These are phyloP conservation scores for Botrytis hyacinthi DNA, from an alignment of 2,329 filamentous ascomycete species.

Conservation along the genomic window DNA sequence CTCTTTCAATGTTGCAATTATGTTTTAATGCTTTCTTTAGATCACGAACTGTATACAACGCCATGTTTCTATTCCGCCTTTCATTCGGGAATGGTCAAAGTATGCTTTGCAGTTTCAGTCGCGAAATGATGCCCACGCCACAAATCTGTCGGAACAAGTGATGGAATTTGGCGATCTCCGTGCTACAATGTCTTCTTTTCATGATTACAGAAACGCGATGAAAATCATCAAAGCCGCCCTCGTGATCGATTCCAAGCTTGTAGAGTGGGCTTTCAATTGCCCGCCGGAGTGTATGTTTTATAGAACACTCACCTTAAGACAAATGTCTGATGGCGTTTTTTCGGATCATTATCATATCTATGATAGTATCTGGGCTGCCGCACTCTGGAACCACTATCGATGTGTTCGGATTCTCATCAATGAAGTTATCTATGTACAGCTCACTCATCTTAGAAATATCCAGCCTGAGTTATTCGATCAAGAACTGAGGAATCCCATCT, in stretches of 20 bases:
- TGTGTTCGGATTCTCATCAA: slow-evolving; percentile 33
- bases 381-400: slow-evolving; percentile 36
- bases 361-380: slow-evolving; percentile 29
- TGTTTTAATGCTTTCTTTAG: slow-evolving; percentile 39
- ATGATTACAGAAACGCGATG: slow-evolving; percentile 31
- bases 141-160: slow-evolving; percentile 43
- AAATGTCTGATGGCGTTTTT: slow-evolving; percentile 30
- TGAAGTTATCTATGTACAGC: slow-evolving; percentile 31
- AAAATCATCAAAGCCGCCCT: slow-evolving; percentile 24
- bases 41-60: slow-evolving; percentile 53
- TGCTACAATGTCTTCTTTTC: slow-evolving; percentile 29
- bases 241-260: slow-evolving; percentile 29
- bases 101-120: slow-evolving; percentile 27
- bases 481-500: slow-evolving; percentile 13
- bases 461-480: slow-evolving; percentile 12
- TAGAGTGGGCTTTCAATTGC: slow-evolving; percentile 24
- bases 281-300: slow-evolving; percentile 26
- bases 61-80: slow-evolving; percentile 49
- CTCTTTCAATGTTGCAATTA: not conserved
- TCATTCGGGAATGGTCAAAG: slow-evolving; percentile 47
- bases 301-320: slow-evolving; percentile 24
- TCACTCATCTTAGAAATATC: slow-evolving; percentile 26
- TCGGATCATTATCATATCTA: slow-evolving; percentile 35
- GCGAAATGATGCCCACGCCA: slow-evolving; percentile 36
- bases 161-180: slow-evolving; percentile 32